Percentiles rank a stretch among this genome's conserved stretches.
phyloP scores from a whole-genome alignment of 305 asterid genomes.

The Fraxinus xanthoxyloides region DNA sequence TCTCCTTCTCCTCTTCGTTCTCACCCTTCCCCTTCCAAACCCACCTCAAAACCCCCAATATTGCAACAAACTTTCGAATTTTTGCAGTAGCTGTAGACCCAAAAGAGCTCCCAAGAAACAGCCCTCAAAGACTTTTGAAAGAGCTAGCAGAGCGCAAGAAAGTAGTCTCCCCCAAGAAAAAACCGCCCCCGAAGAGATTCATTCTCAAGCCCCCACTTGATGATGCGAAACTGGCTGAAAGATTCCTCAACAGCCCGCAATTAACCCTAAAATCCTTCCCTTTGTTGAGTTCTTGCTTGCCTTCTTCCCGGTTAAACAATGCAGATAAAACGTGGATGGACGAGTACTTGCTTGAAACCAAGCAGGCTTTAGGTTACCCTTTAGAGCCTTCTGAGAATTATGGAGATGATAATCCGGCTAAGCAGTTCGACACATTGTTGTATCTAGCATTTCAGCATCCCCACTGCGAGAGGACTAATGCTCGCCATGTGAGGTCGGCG shows the following conservation, averaged over 20 bases:
- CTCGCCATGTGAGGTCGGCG: conserved; percentile 79
- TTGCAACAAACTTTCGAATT: conserved; percentile 33
- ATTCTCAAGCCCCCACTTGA: conserved; percentile 91
- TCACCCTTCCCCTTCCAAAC: conserved; percentile 55
- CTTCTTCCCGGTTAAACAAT: conserved; percentile 68
- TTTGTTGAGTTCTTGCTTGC: conserved; percentile 85
- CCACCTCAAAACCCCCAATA: conserved; percentile 48
- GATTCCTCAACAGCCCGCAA: conserved; percentile 94
- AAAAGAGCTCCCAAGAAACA: conserved; percentile 78
- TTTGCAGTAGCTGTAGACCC: conserved; percentile 73
- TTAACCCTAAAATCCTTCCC: conserved; percentile 81
- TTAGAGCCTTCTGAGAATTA: conserved; percentile 73
- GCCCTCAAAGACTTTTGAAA: conserved; percentile 86
- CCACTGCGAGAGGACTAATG: conserved; percentile 84
- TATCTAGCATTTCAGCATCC: conserved; percentile 95
- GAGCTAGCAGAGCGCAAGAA: conserved; percentile 83
- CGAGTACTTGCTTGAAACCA: conserved; percentile 82
- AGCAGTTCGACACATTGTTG: conserved; percentile 81
- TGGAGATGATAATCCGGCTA: conserved; percentile 93
- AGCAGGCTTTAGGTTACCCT: conserved; percentile 90
- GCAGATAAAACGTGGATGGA: conserved; percentile 90
- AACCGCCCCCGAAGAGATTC: conserved; percentile 66
- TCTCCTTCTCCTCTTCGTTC: conserved; percentile 69
- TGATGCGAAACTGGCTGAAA: conserved; percentile 64
- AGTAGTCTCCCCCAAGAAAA: conserved; percentile 65